phyloP scores from a whole-genome alignment of 2,329 filamentous ascomycete species.

The Ceratocystis smalleyi region DNA sequence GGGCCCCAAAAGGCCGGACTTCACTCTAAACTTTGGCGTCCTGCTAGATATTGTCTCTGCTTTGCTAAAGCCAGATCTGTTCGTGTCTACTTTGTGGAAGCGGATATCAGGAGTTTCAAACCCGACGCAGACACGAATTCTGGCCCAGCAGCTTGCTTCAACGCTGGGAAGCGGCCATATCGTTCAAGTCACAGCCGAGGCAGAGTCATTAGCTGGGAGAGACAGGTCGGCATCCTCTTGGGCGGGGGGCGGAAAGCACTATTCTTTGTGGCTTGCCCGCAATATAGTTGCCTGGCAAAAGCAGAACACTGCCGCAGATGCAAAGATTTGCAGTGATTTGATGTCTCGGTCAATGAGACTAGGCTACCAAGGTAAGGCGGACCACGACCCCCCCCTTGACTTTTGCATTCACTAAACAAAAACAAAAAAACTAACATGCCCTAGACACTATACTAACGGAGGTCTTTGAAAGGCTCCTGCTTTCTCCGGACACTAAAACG shows the following conservation, averaged over 20 bases:
- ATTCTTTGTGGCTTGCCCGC: slow-evolving; percentile 54
- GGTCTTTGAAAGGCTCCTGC: slow-evolving; percentile 27
- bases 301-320: slow-evolving; percentile 23
- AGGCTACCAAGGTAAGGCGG: slow-evolving; percentile 50
- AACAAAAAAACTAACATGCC: slow-evolving; percentile 1
- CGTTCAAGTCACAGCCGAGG: slow-evolving; percentile 38
- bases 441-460: slow-evolving; percentile 15
- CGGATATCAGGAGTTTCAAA: slow-evolving; percentile 16
- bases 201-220: slow-evolving; percentile 22
- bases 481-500: slow-evolving; percentile 20
- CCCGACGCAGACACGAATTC: slow-evolving; percentile 22
- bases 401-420: neutral
- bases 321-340: slow-evolving; percentile 31
- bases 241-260: slow-evolving; percentile 49
- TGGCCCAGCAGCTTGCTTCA: slow-evolving; percentile 31
- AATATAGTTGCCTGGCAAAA: slow-evolving; percentile 39
- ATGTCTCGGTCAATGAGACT: slow-evolving; percentile 49
- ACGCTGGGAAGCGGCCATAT: slow-evolving; percentile 36
- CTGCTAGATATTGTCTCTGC: slow-evolving; percentile 30
- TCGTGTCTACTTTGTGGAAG: slow-evolving; percentile 16
- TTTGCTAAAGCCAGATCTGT: slow-evolving; percentile 4
- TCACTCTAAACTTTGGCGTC: slow-evolving; percentile 30
- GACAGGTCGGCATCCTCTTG: slow-evolving; percentile 28
- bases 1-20: slow-evolving; percentile 28
- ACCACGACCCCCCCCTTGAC: neutral